Conservation (phyloP, 2,329 filamentous ascomycete genomes). For the Onygenales sp. region DNA sequence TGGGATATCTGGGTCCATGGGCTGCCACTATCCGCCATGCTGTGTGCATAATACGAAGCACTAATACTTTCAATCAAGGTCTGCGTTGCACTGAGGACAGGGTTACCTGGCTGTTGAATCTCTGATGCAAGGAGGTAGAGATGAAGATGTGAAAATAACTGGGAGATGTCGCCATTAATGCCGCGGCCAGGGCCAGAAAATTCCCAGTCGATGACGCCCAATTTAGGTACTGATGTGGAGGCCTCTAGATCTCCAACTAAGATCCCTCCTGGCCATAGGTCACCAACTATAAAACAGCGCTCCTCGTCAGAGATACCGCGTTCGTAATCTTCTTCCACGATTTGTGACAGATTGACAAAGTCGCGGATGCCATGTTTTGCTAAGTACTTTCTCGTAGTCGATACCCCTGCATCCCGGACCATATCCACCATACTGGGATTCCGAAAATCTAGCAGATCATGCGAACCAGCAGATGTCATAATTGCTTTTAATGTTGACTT, state of each 20-base stretch:
- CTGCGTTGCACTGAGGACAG: neutral
- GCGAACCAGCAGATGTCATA: neutral
- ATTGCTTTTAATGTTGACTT: conserved; percentile 1
- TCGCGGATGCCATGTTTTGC: conserved; percentile 1
- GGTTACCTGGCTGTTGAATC: neutral
- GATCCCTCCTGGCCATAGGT: conserved; percentile 7
- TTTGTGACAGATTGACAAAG: neutral
- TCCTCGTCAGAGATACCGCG: conserved; percentile 1
- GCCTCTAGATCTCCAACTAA: neutral
- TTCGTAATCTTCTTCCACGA: conserved; percentile 7
- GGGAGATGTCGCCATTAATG: conserved; percentile 6
- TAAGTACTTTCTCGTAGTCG: conserved; percentile 2
- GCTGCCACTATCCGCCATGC: neutral
- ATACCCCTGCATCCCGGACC: conserved; percentile 3
- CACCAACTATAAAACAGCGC: conserved; percentile 5
- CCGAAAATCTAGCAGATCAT: neutral
- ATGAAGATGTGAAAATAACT: conserved; percentile 10
- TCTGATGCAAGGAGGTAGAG: conserved; percentile 5
- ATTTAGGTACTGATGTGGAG: neutral
- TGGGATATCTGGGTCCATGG: neutral
- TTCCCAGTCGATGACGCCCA: conserved; percentile 9
- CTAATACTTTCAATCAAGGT: conserved; percentile 1
- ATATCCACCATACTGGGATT: conserved; percentile 4
- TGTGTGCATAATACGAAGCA: conserved; percentile 3
- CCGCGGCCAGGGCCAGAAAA: conserved; percentile 5